Base-by-base conservation (phyloP, 805 yeast genomes). In the Lachancea sp. region DNA sequence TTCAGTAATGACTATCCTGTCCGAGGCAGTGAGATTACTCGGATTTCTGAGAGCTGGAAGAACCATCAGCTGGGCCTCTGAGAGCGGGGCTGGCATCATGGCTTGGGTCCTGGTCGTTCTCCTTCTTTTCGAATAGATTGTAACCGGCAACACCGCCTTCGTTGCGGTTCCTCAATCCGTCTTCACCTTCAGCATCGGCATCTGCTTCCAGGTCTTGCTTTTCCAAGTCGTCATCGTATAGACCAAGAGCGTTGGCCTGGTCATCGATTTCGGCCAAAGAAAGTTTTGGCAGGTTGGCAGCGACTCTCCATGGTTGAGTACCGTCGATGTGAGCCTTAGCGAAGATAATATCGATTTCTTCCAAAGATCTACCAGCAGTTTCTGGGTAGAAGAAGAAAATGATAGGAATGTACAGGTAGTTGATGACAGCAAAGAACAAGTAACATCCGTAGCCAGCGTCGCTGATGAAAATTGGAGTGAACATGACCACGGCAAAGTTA, bases 331-430 rank as follows among this genome's bases (percentile, higher is more conserved):
- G 64, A n/a, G 63, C 53, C 46, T 56, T 56, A 37, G 59, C 59
- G 34, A 67, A 78, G 45, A 83, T 79, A 58, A 81, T 79, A 60
- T 83, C 90, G 61, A 83, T 76, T 58, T 82, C 87, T 63, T 83
- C 90, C 64, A 84, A 72, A 32, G 84, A 72, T 62, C 87, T 75
- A 41, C 88, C 87, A 27, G 84, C 79, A 36, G 89, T 82, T 68
- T 84, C 91, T 35, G 90, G 91, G 63, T 81, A 84, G 64, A 73
- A 77, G 67, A 81, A 74, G 73, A 67, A 80, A 50, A 78, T 78
- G 48, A 81, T 66, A 27, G 87, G 85, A 44, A 79, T 63, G 68
- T 78, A 82, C 38, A 71, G 50, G 57, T 74, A 73, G 69, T 83
- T 83, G 47, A 83, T 71, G 27, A 68, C 60, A 8, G 86, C 85